Evolutionary conservation across 2,329 filamentous ascomycete genomes (phyloP).

Genomic region (Hypocreales sp.): DNA sequence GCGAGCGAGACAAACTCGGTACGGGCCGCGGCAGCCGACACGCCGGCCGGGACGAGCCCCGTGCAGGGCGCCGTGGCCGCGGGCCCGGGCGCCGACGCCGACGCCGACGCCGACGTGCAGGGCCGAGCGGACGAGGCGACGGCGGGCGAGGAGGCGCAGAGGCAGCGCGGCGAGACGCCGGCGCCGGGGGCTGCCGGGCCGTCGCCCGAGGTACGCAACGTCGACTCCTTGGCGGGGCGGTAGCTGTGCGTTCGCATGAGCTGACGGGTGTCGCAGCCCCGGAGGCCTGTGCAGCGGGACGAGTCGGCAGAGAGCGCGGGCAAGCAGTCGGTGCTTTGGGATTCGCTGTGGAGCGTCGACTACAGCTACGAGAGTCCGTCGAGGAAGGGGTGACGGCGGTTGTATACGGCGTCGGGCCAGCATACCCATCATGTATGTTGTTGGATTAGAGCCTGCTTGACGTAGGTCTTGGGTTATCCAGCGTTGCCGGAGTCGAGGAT

Average conservation of each 20-base stretch:
- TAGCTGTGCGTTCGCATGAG: conserved; percentile 17
- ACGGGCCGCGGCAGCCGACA: conserved; percentile 29
- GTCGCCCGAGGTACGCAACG: conserved; percentile 35
- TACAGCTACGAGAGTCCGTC: conserved; percentile 33
- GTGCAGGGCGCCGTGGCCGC: conserved; percentile 16
- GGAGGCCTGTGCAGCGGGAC: conserved; percentile 19
- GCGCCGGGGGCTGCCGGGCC: conserved; percentile 9
- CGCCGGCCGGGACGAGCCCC: conserved; percentile 23
- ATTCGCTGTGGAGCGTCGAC: conserved; percentile 45
- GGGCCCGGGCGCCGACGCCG: conserved; percentile 8
- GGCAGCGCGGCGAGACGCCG: conserved; percentile 11
- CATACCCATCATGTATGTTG: too few relatives aligned
- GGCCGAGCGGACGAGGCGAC: too few relatives aligned
- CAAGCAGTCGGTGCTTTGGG: conserved; percentile 44
- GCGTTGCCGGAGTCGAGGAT: too few relatives aligned
- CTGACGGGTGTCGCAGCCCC: conserved; percentile 15
- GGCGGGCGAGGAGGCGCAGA: conserved; percentile 4
- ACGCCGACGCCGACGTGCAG: too few relatives aligned
- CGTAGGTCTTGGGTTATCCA: too few relatives aligned
- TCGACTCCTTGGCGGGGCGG: conserved; percentile 36
- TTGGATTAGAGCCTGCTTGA: too few relatives aligned
- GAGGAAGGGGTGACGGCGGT: conserved; percentile 9
- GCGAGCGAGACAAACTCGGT: conserved; percentile 45
- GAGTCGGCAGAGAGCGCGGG: conserved; percentile 21
- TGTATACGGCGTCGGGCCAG: too few relatives aligned